These are phyloP conservation scores for Ceratocystis alfenasii DNA, from an alignment of 2,329 filamentous ascomycete genomes.

Conservation along the genomic window DNA sequence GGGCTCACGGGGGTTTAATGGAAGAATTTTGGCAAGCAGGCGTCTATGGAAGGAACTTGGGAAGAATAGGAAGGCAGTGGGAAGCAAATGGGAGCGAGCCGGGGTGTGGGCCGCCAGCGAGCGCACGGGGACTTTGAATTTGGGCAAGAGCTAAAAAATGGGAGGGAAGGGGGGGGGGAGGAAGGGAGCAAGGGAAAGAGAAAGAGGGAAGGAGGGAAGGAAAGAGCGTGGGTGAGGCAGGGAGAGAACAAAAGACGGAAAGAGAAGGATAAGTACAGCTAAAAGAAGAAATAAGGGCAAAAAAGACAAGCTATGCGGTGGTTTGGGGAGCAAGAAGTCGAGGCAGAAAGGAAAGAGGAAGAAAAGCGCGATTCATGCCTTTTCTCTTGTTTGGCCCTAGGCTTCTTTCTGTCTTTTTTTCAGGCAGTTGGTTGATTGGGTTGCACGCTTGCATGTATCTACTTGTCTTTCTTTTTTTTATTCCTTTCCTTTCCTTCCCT, in stretches of 20 bases:
- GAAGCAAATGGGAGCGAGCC: background rate
- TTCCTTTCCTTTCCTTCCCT: background rate
- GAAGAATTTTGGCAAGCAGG: conserved; percentile 14
- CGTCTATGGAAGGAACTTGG: conserved; percentile 3
- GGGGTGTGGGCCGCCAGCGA: conserved; percentile 12
- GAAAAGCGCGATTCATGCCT: background rate
- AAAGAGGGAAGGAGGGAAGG: background rate
- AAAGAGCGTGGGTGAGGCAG: background rate
- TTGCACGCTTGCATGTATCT: background rate
- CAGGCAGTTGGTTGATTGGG: background rate
- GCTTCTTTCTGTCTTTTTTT: background rate
- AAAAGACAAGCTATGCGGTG: background rate
- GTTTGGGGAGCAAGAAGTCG: background rate
- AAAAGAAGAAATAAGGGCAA: conserved; percentile 5
- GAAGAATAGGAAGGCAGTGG: background rate
- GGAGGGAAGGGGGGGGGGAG: background rate
- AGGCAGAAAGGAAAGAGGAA: background rate
- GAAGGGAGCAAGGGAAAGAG: background rate
- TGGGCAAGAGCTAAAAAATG: background rate
- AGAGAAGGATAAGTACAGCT: background rate
- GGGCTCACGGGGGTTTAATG: conserved; percentile 19
- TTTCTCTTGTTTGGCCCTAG: background rate
- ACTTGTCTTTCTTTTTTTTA: background rate
- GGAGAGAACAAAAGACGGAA: conserved; percentile 8
- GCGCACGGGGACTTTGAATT: conserved; percentile 16